Conservation (phyloP, 2,329 filamentous ascomycete species). For the Chaetomiaceae sp. region DNA sequence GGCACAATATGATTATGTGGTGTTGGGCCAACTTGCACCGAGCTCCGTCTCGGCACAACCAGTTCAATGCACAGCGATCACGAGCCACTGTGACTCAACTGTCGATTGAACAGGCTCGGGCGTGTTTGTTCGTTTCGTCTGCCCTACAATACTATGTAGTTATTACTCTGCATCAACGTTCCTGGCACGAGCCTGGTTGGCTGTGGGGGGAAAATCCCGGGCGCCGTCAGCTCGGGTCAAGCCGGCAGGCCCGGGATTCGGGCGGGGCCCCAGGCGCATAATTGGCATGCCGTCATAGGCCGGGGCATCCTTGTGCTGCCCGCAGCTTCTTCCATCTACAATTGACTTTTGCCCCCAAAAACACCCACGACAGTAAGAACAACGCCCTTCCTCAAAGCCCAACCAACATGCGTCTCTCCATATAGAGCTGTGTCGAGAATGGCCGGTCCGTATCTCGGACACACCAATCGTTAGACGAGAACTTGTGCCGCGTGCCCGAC, state of each 20-base stretch:
- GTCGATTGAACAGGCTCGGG: neutral
- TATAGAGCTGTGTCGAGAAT: constrained; percentile 9
- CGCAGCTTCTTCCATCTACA: neutral
- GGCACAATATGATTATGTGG: neutral
- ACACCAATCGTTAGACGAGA: neutral
- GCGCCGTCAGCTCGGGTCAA: constrained; percentile 16
- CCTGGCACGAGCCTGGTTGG: too few species aligned
- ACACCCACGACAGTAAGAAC: constrained; percentile 2
- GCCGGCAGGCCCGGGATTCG: constrained; percentile 12
- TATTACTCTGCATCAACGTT: too few species aligned
- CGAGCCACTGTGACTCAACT: constrained; percentile 1
- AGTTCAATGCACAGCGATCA: neutral
- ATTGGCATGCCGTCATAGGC: constrained; percentile 22
- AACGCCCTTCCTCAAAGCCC: neutral
- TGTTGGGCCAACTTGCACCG: neutral
- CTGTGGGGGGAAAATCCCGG: neutral
- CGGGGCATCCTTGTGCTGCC: neutral
- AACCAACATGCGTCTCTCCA: neutral
- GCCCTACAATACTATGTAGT: too few species aligned
- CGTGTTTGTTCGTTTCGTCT: neutral
- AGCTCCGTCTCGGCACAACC: too few species aligned
- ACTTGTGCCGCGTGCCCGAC: neutral
- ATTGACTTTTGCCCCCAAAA: neutral
- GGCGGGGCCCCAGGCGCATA: constrained; percentile 12
- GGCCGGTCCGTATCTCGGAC: constrained; percentile 10